Base-by-base conservation (phyloP, 2,329 filamentous ascomycete species). In the Fusarium euwallaceae region DNA sequence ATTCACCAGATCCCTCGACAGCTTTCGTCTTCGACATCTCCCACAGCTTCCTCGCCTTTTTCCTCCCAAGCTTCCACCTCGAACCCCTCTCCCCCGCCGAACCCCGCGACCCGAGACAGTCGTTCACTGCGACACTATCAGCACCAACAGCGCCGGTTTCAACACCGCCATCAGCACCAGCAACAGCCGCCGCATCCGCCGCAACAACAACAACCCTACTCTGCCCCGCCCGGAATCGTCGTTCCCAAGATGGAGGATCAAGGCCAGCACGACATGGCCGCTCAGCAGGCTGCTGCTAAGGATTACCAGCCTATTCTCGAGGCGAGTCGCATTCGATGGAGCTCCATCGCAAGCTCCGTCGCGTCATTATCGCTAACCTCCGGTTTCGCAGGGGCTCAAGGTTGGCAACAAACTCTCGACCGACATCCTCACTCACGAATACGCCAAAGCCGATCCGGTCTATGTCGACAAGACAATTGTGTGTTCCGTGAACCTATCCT, bases 391-490 rank as follows among this genome's bases (percentile, higher is more conserved):
- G 96, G 95, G 95, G 66, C 94, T 94, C 71, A 87, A 95, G 60
- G 93, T 98, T 75, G 94, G 95, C 78, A 89, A 92, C 71, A 94
- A 93, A 83, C 91, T 91, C 79, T 90, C 93, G 61, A 97, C 92
- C 83, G 89, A 91, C 76, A 90, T 88, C 75, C 95, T 99, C 80
- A 92, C 93, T 17, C 88, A 92, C 73, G 94, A 98, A 82, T 98
- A 98, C 85, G 94, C 95, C 71, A 93, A 93, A 83, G 95, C 95
- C 71, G 95, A 98, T 82, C 91, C 92, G 7, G 87, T 94, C 73
- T 97, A 94, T 82, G 92, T 95, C 61, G 90, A 93, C 69, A 98
- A 98, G 87, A 98, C 95, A 59, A 89, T 91, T 80, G 96, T 97
- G 86, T 83, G 92, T 87, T 67, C 63, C 73, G 72, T 64, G 27